phyloP scores from a whole-genome alignment of 441 rosid species.

The Omphalea diandra region DNA sequence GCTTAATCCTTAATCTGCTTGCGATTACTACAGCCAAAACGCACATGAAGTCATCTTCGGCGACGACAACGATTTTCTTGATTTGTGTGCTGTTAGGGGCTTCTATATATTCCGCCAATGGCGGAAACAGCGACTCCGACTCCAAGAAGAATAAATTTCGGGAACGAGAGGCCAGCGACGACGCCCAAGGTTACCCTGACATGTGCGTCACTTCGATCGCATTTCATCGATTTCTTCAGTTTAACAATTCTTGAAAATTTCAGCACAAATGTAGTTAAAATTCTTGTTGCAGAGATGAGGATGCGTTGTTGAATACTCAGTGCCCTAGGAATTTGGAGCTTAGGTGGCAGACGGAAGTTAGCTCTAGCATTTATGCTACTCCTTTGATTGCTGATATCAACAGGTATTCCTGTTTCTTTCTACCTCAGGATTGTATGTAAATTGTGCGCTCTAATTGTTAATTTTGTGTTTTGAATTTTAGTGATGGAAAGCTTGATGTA shows the following conservation, averaged over 20 bases:
- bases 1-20: too few species aligned
- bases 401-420: slow-evolving; percentile 38
- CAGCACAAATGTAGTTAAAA: neutral
- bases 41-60: slow-evolving; percentile 24
- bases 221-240: too few species aligned
- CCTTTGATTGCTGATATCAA: slow-evolving; percentile 98
- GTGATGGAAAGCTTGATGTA: slow-evolving; percentile 98
- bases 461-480: slow-evolving; percentile 31
- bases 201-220: slow-evolving; percentile 42
- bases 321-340: slow-evolving; percentile 93
- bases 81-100: slow-evolving; percentile 43
- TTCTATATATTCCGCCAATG: slow-evolving; percentile 31
- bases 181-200: slow-evolving; percentile 69
- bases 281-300: slow-evolving; percentile 70
- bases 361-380: slow-evolving; percentile 93
- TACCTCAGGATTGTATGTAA: neutral
- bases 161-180: slow-evolving; percentile 79
- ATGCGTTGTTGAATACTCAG: slow-evolving; percentile 82
- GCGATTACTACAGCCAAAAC: too few species aligned
- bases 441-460: neutral
- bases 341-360: slow-evolving; percentile 99
- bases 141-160: slow-evolving; percentile 65
- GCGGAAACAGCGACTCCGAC: too few species aligned
- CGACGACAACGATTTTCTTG: slow-evolving; percentile 30
- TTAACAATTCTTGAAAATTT: neutral